Evolutionary conservation across 768 basidiomycete species (phyloP), one percentile per base, ranked within the genome.

Genomic region (Pholiota conissans): DNA sequence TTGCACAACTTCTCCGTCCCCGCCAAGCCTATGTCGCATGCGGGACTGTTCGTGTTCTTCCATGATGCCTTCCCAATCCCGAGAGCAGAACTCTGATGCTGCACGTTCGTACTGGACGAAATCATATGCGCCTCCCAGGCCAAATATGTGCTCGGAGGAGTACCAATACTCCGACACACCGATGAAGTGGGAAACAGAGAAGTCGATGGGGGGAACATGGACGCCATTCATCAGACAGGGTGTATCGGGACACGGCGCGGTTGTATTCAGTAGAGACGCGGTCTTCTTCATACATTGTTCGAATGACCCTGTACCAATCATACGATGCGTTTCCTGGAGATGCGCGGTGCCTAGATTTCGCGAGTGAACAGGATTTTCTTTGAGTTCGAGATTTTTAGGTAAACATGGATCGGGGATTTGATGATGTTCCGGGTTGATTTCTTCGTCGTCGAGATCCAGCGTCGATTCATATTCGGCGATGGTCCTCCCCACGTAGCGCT

Each of bases 101-200:
- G 93, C 93, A 40, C 89, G 89, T 70, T 98, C 96, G 72, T 96
- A 99, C 69, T 96, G 90, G 26, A 94, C 91, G 68, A 93, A 96
- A 70, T 98, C 91, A 76, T 98, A 99, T 20, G 94, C 82, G 2
- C 97, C 97, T 20, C 95, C 95, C 2, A 98, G 81, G 1, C 92
- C 93, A 65, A 97, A 94, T 48, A 98, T 90, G 70, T 98, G 95
- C 65, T 99, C 95, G 9, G 95, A 93, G 24, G 96, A 98, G 73
- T 98, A 98, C 96, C 96, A 99, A 70, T 98, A 99, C 71, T 99
- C 97, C 13, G 93, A 95, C 35, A 99, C 88, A 3, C 97, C 97
- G 64, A 99, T 97, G 71, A 98, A 99, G 55, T 89, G 90, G 11
- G 92, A 93, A 30, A 87, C 92, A 35, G 85, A 83, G 71, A 98